phyloP scores from a whole-genome alignment of 2,329 filamentous ascomycete genomes.

The Paramyrothecium roridum region DNA sequence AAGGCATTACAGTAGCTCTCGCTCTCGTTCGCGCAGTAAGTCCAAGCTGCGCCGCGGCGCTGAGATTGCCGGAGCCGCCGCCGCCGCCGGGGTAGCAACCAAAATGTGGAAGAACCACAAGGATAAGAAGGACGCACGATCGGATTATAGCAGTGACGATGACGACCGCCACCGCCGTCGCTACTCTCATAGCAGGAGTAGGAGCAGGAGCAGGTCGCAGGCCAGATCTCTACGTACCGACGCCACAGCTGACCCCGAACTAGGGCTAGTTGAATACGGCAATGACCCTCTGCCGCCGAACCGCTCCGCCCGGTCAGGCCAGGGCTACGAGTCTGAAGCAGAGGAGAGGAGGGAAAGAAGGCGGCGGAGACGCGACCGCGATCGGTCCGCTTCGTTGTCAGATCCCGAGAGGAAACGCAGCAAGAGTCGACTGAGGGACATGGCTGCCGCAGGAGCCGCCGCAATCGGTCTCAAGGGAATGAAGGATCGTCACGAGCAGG shows the following conservation, averaged over 20 bases:
- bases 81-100: slow-evolving; percentile 58
- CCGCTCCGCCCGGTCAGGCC: slow-evolving; percentile 28
- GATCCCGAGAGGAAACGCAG: slow-evolving; percentile 44
- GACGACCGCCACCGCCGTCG: slow-evolving; percentile 31
- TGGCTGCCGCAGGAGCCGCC: slow-evolving; percentile 57
- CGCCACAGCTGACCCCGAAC: slow-evolving; percentile 58
- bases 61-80: slow-evolving; percentile 57
- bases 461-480: slow-evolving; percentile 62
- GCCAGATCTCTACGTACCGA: slow-evolving; percentile 48
- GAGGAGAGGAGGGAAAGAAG: slow-evolving; percentile 39
- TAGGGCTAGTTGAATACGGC: slow-evolving; percentile 68
- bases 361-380: slow-evolving; percentile 33
- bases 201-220: slow-evolving; percentile 48
- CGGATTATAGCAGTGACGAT: slow-evolving; percentile 26
- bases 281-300: slow-evolving; percentile 50
- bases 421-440: slow-evolving; percentile 49
- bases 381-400: slow-evolving; percentile 29
- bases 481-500: slow-evolving; percentile 45
- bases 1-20: slow-evolving; percentile 16
- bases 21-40: slow-evolving; percentile 38
- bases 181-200: slow-evolving; percentile 30
- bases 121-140: slow-evolving; percentile 48
- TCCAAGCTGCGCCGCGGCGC: slow-evolving; percentile 51
- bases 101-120: slow-evolving; percentile 60
- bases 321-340: slow-evolving; percentile 46